Conservation (phyloP, 495 filamentous ascomycete species). For the Pyronema omphalodes region DNA sequence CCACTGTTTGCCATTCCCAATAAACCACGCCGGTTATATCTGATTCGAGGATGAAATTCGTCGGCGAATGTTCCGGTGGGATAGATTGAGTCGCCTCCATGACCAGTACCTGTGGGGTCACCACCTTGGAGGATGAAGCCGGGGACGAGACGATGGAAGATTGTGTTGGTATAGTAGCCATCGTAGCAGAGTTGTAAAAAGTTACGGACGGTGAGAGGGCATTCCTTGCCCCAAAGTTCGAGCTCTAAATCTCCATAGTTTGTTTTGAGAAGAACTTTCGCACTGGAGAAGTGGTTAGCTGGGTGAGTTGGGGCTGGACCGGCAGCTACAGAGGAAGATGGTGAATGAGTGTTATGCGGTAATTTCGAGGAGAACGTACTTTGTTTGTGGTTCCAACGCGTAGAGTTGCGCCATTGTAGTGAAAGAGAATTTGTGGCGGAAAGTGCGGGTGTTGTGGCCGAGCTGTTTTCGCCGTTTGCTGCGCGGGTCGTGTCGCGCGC, state of each 20-base stretch:
- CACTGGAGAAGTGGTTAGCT: constrained; percentile 37
- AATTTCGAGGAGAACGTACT: constrained; percentile 8
- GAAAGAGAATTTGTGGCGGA: neutral
- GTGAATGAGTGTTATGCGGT: neutral
- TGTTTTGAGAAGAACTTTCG: constrained; percentile 74
- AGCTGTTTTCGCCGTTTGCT: too few species aligned
- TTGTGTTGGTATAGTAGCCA: constrained; percentile 79
- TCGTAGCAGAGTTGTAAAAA: constrained; percentile 92
- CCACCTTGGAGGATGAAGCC: constrained; percentile 90
- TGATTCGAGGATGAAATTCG: constrained; percentile 80
- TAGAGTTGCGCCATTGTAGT: constrained; percentile 64
- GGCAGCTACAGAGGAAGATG: neutral
- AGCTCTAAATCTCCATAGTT: constrained; percentile 73
- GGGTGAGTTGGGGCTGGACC: too few species aligned
- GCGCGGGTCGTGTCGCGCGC: too few species aligned
- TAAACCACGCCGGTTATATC: constrained; percentile 79
- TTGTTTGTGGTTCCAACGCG: constrained; percentile 69
- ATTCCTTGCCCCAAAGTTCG: constrained; percentile 86
- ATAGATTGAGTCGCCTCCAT: constrained; percentile 81
- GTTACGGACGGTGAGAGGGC: constrained; percentile 76
- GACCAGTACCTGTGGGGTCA: constrained; percentile 64
- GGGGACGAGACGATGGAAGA: constrained; percentile 83
- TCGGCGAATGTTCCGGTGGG: constrained; percentile 68
- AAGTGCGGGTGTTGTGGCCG: neutral
- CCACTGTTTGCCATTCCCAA: constrained; percentile 83